These are phyloP conservation scores for Ceratocystis colombiana DNA, from an alignment of 2,329 filamentous ascomycete species.

Conservation along the genomic window DNA sequence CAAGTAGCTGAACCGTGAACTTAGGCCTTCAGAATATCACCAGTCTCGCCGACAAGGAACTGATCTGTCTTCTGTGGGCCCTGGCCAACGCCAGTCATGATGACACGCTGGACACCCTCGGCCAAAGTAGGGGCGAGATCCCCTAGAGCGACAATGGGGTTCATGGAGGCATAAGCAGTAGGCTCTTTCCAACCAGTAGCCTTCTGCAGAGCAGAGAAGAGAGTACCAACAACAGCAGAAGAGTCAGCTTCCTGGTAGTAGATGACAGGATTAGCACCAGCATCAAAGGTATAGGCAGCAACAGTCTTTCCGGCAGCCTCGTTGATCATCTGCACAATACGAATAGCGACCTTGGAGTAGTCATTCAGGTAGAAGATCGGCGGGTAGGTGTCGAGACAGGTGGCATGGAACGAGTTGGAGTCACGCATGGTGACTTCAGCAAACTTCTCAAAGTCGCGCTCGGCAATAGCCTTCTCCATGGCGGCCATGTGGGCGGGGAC, in stretches of 20 bases:
- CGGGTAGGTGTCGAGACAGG: conserved; percentile 87
- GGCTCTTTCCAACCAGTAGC: conserved; percentile 64
- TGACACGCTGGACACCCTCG: conserved; percentile 76
- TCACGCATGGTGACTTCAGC: conserved; percentile 91
- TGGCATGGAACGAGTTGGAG: conserved; percentile 93
- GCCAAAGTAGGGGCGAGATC: conserved; percentile 56
- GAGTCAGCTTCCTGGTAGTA: conserved; percentile 83
- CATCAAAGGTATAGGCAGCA: conserved; percentile 94
- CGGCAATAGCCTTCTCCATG: conserved; percentile 73
- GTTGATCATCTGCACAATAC: conserved; percentile 84
- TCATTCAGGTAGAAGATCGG: conserved; percentile 99
- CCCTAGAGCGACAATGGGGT: conserved; percentile 48
- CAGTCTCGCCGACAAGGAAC: conserved; percentile 60
- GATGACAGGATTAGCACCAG: conserved; percentile 90
- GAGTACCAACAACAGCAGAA: conserved; percentile 61
- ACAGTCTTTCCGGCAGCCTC: conserved; percentile 64
- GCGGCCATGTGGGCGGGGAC: conserved; percentile 73
- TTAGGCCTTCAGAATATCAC: conserved; percentile 30
- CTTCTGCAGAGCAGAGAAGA: conserved; percentile 55
- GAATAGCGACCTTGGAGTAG: conserved; percentile 73
- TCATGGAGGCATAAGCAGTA: conserved; percentile 39
- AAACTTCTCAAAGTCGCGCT: conserved; percentile 74
- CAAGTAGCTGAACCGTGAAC: too few relatives aligned
- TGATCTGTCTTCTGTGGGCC: conserved; percentile 73
- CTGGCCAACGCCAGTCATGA: conserved; percentile 82